Evolutionary conservation across 2,329 filamentous ascomycete species (phyloP), one percentile per base, ranked within the genome.

Genomic region (Venturia nashicola): DNA sequence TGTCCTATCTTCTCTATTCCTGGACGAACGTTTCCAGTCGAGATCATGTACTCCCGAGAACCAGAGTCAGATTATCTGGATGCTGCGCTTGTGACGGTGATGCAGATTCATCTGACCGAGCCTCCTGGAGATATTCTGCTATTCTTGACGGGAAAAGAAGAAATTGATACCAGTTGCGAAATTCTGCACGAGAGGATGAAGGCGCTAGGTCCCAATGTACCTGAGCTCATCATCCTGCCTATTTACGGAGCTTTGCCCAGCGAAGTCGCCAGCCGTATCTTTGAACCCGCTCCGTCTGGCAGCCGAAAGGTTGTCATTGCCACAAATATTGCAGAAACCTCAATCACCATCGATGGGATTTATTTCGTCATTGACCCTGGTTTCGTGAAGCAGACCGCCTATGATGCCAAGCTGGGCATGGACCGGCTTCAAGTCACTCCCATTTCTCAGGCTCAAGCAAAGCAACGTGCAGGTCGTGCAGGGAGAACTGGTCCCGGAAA

Each of bases 1-100:
- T 96, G 91, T 62, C 94, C 95, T 0, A 97, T 99, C 71, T 95
- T 99, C 71, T 94, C 91, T 0, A 97, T 99, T 64, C 94, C 94
- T 3, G 94, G 94, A 59, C 85, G 94, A 67, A 97, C 94, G 0
- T 99, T 87, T 77, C 94, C 95, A 0, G 94, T 99, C 39, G 94
- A 97, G 75, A 86, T 97, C 64, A 87, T 99, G 75, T 99, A 97
- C 75, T 96, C 90, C 2, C 84, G 89, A 64, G 94, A 99, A 71
- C 94, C 95, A 0, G 94, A 97, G 72, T 91, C 90, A 0, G 95
- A 99, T 72, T 99, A 99, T 70, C 80, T 99, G 16, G 94, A 97
- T 73, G 87, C 92, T 1, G 91, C 94, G 0, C 79, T 99, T n/a
- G 89, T 92, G 16, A 97, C 94, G 0, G 91, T 97, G 59, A 97